Evolutionary conservation across 768 basidiomycete species (phyloP), one percentile per base, ranked within the genome.

Genomic region (Amanita pallidorosea): DNA sequence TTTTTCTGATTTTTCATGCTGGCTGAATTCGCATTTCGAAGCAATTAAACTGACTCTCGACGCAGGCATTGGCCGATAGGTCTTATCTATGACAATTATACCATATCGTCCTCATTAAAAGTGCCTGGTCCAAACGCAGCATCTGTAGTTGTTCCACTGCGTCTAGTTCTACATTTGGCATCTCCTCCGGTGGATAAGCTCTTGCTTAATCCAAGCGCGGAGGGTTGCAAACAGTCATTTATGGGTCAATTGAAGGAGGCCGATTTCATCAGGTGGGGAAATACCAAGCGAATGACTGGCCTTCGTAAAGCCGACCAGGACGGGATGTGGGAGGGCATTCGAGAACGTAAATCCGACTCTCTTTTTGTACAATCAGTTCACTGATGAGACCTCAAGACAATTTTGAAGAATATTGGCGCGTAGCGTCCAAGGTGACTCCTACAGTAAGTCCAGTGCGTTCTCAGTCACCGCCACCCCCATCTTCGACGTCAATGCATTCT

Each of bases 1-100:
- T 29, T 33, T 29, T 36, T 31, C 31, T 36, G 13, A 13, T 9
- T 50, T 41, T 13, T 50, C 47, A 41, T 22, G 44, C 12, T 44
- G 9, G 34, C 6, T 51, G 36, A 41, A 48, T 34, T 17, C 31
- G 46, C 36, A 37, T 25, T 48, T 45, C 42, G 17, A 48, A 57
- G 9, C 36, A 43, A 38, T 43, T 48, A 54, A 53, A 40, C 49
- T 43, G 17, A 31, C 33, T 20, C 45, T 27, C 17, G 23, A 34
- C n/a, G 40, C 40, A 99, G 96, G 94, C 94, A 99, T 65, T 98
- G 95, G 96, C 85, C 95, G 45, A 80, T 99, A 52, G 96, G 96
- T 29, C 74, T 98, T 37, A 80, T 98, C 54, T 94, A 94, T 62
- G 93, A 89, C 67, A 91, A 80, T 65, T 81, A 88, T 63, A 75